A percentile compares a stretch with the other conserved stretches of the same genome.
These are phyloP conservation scores for Entomortierella parvispora DNA, from an alignment of 192 early-diverging fungal genomes.

Conservation along the genomic window DNA sequence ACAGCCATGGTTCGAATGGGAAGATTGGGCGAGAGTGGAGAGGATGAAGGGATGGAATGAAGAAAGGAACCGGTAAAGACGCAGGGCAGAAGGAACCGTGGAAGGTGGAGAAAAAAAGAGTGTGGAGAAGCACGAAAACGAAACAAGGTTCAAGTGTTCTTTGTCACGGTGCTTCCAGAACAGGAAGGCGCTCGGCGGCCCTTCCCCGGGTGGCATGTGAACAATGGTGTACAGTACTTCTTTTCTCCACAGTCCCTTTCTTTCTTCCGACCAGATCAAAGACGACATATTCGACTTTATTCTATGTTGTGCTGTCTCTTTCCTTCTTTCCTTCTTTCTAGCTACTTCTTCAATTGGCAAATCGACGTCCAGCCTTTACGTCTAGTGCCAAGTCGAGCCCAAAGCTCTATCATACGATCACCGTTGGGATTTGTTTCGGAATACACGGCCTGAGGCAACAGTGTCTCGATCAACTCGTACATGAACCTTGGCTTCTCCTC, in stretches of 20 bases:
- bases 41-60: constrained; percentile 1
- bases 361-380: constrained; percentile 55
- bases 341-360: constrained; percentile 33
- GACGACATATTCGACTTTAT: too few relatives aligned
- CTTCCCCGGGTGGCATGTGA: too few relatives aligned
- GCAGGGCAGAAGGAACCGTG: background rate
- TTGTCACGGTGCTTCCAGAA: too few relatives aligned
- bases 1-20: background rate
- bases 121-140: background rate
- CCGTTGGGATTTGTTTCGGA: constrained; percentile 68
- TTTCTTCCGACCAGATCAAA: too few relatives aligned
- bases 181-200: too few relatives aligned
- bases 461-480: constrained; percentile 89
- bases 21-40: background rate
- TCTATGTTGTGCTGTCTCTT: too few relatives aligned
- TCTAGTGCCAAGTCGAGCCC: constrained; percentile 48
- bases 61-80: background rate
- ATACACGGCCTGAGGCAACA: constrained; percentile 83
- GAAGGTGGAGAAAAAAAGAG: background rate
- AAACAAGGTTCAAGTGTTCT: background rate
- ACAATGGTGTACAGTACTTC: too few relatives aligned
- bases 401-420: constrained; percentile 78
- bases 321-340: too few relatives aligned
- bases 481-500: constrained; percentile 87
- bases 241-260: too few relatives aligned